A percentile compares a stretch with the other conserved stretches of the same genome.
Conservation (phyloP, 2,329 filamentous ascomycete genomes). For the Sporothrix brunneoviolacea region DNA sequence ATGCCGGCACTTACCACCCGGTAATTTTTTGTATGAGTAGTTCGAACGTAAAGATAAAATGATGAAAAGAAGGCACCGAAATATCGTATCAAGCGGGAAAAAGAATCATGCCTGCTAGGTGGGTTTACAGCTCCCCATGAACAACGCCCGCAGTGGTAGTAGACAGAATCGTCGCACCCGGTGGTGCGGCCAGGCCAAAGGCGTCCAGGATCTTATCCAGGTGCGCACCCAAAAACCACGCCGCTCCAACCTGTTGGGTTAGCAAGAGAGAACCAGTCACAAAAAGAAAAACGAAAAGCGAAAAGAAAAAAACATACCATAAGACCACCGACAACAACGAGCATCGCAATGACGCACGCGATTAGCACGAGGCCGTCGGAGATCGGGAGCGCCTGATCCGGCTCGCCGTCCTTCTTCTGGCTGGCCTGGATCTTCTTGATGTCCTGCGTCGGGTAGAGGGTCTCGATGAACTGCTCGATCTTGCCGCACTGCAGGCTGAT, state of each 20-base stretch:
- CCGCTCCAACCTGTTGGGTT: constrained; percentile 59
- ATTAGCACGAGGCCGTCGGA: constrained; percentile 62
- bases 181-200: background rate
- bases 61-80: background rate
- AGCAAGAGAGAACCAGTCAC: background rate
- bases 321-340: constrained; percentile 61
- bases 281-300: background rate
- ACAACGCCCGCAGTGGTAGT: constrained; percentile 10
- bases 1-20: no score
- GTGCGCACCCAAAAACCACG: constrained; percentile 73
- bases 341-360: constrained; percentile 57
- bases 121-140: constrained; percentile 30
- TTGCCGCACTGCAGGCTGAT: constrained; percentile 88
- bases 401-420: constrained; percentile 35
- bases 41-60: background rate
- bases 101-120: no score
- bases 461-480: constrained; percentile 95
- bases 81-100: background rate
- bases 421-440: constrained; percentile 49
- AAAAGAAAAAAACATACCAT: constrained; percentile 66
- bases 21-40: no score
- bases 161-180: background rate
- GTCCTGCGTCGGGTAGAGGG: constrained; percentile 80
- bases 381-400: constrained; percentile 43
- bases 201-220: constrained; percentile 63